Percentiles rank a stretch among this genome's conserved stretches.
phyloP scores from a whole-genome alignment of 108 stramenopile genomes.

The Schizochytrium sp. region DNA sequence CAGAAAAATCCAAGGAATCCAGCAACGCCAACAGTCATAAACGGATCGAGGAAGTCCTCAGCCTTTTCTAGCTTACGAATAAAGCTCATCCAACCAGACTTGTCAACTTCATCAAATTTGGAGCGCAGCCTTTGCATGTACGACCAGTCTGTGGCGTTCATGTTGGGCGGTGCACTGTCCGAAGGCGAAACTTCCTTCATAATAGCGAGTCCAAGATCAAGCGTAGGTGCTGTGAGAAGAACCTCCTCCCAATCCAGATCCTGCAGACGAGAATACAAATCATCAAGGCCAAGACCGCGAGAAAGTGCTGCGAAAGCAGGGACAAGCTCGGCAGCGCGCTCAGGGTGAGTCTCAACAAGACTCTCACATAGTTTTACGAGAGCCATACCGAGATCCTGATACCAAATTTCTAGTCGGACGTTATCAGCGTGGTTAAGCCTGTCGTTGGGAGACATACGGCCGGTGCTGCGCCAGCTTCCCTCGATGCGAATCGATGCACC shows the following conservation, averaged over 20 bases:
- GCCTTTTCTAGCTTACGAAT: not conserved
- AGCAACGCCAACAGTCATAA: not conserved
- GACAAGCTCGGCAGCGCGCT: not conserved
- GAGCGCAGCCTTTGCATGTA: constrained; percentile 4
- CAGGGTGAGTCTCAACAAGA: not conserved
- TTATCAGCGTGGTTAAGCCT: not conserved
- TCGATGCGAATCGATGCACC: not conserved
- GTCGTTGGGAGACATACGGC: not conserved
- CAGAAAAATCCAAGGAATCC: constrained; percentile 15
- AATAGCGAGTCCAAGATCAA: not conserved
- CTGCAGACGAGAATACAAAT: not conserved
- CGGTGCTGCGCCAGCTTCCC: not conserved
- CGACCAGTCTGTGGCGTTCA: not conserved
- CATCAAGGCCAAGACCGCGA: not conserved
- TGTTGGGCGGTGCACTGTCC: not conserved
- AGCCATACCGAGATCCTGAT: constrained; percentile 2
- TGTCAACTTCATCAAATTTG: not conserved
- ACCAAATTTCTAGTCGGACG: not conserved
- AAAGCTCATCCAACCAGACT: constrained; percentile 5
- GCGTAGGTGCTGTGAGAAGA: constrained; percentile 20
- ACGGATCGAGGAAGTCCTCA: constrained; percentile 3
- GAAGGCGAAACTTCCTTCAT: not conserved
- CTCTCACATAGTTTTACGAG: not conserved
- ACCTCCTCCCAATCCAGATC: constrained; percentile 42
- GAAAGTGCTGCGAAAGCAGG: not conserved